phyloP scores from a whole-genome alignment of 306 rosid genomes.

The Phaseolus lunatus region DNA sequence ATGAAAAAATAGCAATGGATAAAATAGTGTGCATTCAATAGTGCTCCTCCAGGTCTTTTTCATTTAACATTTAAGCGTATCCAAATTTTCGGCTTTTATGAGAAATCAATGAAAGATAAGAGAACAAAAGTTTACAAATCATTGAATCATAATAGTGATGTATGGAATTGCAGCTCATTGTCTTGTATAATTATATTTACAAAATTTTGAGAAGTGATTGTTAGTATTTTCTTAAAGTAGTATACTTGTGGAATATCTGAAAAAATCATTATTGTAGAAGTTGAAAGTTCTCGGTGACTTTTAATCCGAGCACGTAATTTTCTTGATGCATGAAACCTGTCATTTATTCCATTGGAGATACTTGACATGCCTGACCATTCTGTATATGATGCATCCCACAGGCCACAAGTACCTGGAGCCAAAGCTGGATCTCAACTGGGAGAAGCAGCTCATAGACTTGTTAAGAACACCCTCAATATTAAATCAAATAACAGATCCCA shows the following conservation, averaged over 20 bases:
- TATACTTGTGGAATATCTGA: neutral
- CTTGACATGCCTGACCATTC: conserved; percentile 28
- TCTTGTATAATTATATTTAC: neutral
- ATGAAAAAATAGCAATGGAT: neutral
- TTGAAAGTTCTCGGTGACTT: conserved; percentile 26
- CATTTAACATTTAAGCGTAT: neutral
- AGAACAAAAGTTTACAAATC: neutral
- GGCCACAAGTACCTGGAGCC: conserved; percentile 76
- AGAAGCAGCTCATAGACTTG: conserved; percentile 86
- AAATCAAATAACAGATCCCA: conserved; percentile 56
- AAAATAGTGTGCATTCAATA: neutral
- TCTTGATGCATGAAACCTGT: conserved; percentile 18
- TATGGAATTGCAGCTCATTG: neutral
- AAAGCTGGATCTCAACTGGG: conserved; percentile 75
- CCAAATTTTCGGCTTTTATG: neutral
- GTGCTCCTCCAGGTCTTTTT: neutral
- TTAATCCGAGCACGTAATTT: neutral
- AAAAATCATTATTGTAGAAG: neutral
- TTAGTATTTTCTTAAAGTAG: conserved; percentile 26
- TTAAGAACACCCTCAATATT: conserved; percentile 73
- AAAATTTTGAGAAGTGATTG: conserved; percentile 1
- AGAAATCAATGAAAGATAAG: neutral
- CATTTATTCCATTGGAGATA: conserved; percentile 8
- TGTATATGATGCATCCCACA: conserved; percentile 47
- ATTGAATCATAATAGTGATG: neutral